Conservation (phyloP, 108 stramenopile genomes). For the Skeletonema grethae region DNA sequence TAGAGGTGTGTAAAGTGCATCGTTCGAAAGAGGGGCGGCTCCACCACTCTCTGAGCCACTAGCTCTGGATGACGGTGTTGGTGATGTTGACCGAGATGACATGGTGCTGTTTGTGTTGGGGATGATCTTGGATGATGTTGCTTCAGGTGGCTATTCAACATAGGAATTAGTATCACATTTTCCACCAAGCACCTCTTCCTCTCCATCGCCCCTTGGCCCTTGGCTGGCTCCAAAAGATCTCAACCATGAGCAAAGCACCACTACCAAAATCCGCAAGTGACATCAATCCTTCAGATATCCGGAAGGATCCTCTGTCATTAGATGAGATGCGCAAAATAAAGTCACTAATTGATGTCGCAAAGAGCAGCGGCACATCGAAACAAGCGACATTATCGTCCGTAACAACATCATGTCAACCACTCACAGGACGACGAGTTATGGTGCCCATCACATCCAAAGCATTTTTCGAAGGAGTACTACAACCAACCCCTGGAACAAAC, state of each 20-base stretch:
- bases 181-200: too few species aligned
- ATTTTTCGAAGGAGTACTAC: slow-evolving; percentile 45
- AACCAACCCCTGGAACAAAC: slow-evolving; percentile 2
- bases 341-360: slow-evolving; percentile 16
- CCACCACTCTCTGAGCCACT: neutral
- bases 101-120: neutral
- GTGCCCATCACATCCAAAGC: slow-evolving; percentile 45
- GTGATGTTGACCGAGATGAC: slow-evolving; percentile 15
- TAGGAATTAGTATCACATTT: too few species aligned
- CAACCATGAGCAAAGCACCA: neutral
- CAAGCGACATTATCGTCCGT: too few species aligned
- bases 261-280: slow-evolving; percentile 16
- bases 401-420: slow-evolving; percentile 9
- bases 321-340: slow-evolving; percentile 22
- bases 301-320: neutral
- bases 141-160: too few species aligned
- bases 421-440: slow-evolving; percentile 30
- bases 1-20: slow-evolving; percentile 42
- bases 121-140: too few species aligned
- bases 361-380: neutral
- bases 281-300: slow-evolving; percentile 7
- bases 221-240: neutral
- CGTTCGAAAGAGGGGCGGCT: slow-evolving; percentile 31
- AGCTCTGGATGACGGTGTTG: slow-evolving; percentile 1
- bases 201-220: too few species aligned